These are phyloP conservation scores for Gynochthodes officinalis DNA, from an alignment of 257 asterid genomes.

Conservation along the genomic window DNA sequence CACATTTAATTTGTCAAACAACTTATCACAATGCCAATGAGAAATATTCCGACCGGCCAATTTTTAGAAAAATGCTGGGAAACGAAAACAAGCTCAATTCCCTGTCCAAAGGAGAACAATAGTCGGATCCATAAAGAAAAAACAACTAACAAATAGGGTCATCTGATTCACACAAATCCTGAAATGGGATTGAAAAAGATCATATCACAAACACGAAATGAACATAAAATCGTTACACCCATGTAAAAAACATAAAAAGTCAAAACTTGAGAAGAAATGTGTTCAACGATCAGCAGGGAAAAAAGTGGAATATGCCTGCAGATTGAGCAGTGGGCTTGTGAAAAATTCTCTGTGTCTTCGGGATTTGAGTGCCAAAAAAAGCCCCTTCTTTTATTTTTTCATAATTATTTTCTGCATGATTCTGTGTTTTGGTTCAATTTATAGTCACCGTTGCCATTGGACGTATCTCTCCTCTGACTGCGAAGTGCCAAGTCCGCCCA, in stretches of 20 bases:
- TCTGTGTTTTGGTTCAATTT: not conserved
- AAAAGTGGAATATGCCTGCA: not conserved
- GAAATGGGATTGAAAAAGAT: conserved; percentile 7
- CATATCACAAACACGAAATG: not conserved
- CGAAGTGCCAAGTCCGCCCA: not conserved
- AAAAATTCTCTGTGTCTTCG: not conserved
- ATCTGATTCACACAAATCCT: not conserved
- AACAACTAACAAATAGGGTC: not conserved
- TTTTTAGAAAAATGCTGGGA: not conserved
- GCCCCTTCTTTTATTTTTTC: not conserved
- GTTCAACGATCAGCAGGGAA: not conserved
- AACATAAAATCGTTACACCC: not conserved
- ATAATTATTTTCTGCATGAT: too few relatives aligned
- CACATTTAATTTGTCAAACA: not conserved
- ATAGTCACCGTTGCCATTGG: not conserved
- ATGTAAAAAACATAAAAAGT: not conserved
- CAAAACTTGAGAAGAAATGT: not conserved
- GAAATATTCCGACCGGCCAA: not conserved
- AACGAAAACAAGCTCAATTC: not conserved
- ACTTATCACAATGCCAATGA: not conserved
- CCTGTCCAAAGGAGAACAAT: not conserved
- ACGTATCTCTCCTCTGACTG: not conserved
- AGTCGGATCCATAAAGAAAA: not conserved
- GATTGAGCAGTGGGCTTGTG: not conserved
- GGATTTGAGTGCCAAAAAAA: conserved; percentile 1